Conservation (phyloP, 139 green algal species). For the Mesotaenium endlicherianum region DNA sequence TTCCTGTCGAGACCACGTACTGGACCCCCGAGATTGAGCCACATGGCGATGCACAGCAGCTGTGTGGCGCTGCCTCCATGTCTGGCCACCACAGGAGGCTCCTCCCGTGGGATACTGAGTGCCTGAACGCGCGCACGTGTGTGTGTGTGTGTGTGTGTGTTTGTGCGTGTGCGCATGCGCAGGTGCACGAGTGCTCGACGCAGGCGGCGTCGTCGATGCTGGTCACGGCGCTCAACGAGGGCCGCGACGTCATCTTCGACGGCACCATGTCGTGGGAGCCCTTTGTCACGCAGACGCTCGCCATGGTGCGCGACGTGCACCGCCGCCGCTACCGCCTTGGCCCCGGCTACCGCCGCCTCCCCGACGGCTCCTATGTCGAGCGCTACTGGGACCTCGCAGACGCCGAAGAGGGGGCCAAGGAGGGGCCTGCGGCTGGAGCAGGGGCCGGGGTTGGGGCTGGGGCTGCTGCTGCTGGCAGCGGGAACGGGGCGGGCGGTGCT, state of each 20-base stretch:
- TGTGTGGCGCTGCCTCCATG: too few relatives aligned
- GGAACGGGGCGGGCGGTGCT: not conserved
- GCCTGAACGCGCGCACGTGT: too few relatives aligned
- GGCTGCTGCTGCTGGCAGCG: not conserved
- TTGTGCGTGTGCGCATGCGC: too few relatives aligned
- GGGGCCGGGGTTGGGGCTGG: not conserved
- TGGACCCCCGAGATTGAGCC: too few relatives aligned
- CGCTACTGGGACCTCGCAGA: constrained; percentile 28
- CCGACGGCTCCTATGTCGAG: constrained; percentile 8
- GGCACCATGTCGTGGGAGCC: constrained; percentile 47
- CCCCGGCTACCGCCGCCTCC: constrained; percentile 13
- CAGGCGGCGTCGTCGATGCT: constrained; percentile 30
- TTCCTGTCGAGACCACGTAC: too few relatives aligned
- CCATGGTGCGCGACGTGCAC: constrained; percentile 30
- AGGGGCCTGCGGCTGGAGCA: not conserved
- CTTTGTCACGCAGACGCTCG: constrained; percentile 40
- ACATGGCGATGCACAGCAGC: too few relatives aligned
- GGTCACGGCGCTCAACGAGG: constrained; percentile 35
- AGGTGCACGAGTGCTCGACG: constrained; percentile 27
- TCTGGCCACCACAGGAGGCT: too few relatives aligned
- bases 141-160: too few relatives aligned
- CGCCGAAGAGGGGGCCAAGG: not conserved
- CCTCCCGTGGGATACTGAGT: too few relatives aligned
- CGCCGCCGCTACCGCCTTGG: constrained; percentile 4
- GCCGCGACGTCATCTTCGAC: constrained; percentile 48